Evolutionary conservation across 1,139 yeast genomes (phyloP).

Genomic region (Taphrina populina): DNA sequence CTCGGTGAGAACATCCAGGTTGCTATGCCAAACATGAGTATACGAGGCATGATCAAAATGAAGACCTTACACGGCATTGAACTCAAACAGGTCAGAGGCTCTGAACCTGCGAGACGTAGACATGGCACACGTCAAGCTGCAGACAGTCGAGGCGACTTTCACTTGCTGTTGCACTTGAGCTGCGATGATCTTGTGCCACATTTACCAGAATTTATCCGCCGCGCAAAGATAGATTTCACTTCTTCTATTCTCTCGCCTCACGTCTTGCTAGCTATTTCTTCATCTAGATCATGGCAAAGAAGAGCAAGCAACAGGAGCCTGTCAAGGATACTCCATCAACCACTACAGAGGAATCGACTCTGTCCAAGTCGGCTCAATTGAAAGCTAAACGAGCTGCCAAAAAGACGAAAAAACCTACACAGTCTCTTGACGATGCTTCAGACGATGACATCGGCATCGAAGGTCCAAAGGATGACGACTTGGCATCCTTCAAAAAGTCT

Average conservation of each 20-base stretch:
- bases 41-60: background rate
- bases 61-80: conserved; percentile 34
- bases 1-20: conserved; percentile 37
- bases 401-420: conserved; percentile 24
- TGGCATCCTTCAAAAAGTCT: background rate
- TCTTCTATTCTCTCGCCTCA: too few relatives aligned
- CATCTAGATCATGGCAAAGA: conserved; percentile 32
- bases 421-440: conserved; percentile 6
- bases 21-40: conserved; percentile 19
- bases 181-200: too few relatives aligned
- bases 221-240: too few relatives aligned
- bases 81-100: conserved; percentile 37
- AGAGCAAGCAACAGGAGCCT: conserved; percentile 22
- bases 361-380: conserved; percentile 24
- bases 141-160: too few relatives aligned
- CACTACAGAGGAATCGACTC: conserved; percentile 22
- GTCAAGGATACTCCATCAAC: background rate
- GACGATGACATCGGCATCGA: conserved; percentile 24
- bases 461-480: conserved; percentile 13
- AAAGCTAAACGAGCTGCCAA: conserved; percentile 30
- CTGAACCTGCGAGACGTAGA: conserved; percentile 34
- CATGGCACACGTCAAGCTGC: too few relatives aligned
- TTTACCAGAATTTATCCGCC: too few relatives aligned
- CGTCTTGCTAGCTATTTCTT: too few relatives aligned
- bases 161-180: too few relatives aligned